Base-by-base conservation (phyloP, 306 rosid genomes). In the Trichosanthes cucumerina region DNA sequence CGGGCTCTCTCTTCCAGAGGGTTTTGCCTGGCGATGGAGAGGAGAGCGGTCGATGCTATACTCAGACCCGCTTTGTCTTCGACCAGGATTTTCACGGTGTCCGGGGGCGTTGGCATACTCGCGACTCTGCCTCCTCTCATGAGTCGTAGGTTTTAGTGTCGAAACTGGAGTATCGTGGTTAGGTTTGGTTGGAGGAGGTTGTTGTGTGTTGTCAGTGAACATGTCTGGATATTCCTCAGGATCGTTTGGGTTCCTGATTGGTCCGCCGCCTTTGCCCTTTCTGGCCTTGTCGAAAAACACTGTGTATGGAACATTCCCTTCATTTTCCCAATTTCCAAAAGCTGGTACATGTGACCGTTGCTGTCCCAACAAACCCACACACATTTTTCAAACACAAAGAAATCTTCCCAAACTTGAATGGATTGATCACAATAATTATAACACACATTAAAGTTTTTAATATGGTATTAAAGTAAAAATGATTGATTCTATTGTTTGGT, bases 211-310 rank as follows among this genome's bases (percentile, higher is more conserved):
- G 47, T 88, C 89, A 49, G 66, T n/a, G 46, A 56, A 64, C 18
- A 82, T 52, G 75, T 93, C 93, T 3, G 84, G 28, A 79, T 87
- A 90, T 75, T 90, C 91, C 74, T 90, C 89, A 4, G 99, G 97
- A 80, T 89, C 97, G 85, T 96, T 96, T 9, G 99, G 98, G 60
- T 96, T 96, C 50, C 86, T 87, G 81, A 90, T 90, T 85, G 83
- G 89, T 49, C 79, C 77, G 21, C 96, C 97, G n/a, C 86, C 80
- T 81, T 97, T 86, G 44, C 88, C 98, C 84, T 92, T 86, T 14
- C 98, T 84, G 12, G 98, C 99, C 91, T 91, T 91, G 75, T 92
- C 96, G 59, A 91, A 96, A 84, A 87, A 96, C 72, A 89, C 98
- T 28, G 98, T 91, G 81, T 96, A 96, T 33, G 97, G 99, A 82